Evolutionary conservation across 306 rosid genomes (phyloP).

Genomic region (Glycine tomentella): DNA sequence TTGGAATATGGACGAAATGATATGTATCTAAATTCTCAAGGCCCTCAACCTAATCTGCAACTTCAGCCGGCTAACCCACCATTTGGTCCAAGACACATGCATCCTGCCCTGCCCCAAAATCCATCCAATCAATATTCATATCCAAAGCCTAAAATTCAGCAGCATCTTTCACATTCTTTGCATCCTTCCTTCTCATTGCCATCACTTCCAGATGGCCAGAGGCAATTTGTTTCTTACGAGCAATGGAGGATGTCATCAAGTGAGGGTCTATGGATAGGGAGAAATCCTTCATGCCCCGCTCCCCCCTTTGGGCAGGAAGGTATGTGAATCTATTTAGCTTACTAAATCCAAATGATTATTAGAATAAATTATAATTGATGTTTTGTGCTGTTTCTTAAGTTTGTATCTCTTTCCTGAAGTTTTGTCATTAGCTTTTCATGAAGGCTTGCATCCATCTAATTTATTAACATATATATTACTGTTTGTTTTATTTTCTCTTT

Average conservation of each 20-base stretch:
- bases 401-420: not conserved
- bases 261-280: slow-evolving; percentile 80
- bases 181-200: slow-evolving; percentile 66
- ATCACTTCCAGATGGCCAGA: slow-evolving; percentile 65
- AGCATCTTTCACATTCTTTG: slow-evolving; percentile 66
- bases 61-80: slow-evolving; percentile 68
- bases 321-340: slow-evolving; percentile 36
- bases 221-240: slow-evolving; percentile 71
- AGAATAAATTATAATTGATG: not conserved
- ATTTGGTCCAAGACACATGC: slow-evolving; percentile 72
- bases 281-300: slow-evolving; percentile 64
- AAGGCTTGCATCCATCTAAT: not conserved
- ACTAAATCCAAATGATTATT: not conserved
- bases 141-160: slow-evolving; percentile 66
- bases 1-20: slow-evolving; percentile 69
- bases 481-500: too few relatives aligned
- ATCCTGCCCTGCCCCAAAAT: slow-evolving; percentile 67
- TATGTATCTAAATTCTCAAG: slow-evolving; percentile 63
- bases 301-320: slow-evolving; percentile 81
- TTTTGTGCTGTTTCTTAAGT: not conserved
- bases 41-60: slow-evolving; percentile 67
- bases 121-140: slow-evolving; percentile 72
- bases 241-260: slow-evolving; percentile 71
- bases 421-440: not conserved
- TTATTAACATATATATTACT: not conserved